Conservation (phyloP, 176 grass and related monocot species). For the Elaeis guineensis region DNA sequence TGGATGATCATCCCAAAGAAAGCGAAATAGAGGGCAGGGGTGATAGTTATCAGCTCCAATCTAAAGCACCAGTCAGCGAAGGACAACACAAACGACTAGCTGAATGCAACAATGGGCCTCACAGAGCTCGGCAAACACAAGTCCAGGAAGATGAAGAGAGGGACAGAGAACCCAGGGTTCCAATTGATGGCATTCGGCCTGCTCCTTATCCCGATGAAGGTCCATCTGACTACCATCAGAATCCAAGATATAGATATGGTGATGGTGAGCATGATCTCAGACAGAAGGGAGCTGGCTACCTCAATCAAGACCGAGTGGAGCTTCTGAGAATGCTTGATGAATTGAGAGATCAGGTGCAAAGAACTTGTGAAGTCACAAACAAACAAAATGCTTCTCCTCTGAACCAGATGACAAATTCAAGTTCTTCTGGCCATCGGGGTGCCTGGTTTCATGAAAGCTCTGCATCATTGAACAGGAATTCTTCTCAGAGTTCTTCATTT, state of each 20-base stretch:
- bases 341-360: constrained; percentile 77
- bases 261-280: constrained; percentile 17
- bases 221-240: constrained; percentile 23
- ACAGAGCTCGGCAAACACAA: neutral
- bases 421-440: constrained; percentile 23
- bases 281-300: constrained; percentile 44
- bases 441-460: constrained; percentile 31
- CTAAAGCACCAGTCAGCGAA: constrained; percentile 26
- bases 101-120: neutral
- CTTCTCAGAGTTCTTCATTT: constrained; percentile 20
- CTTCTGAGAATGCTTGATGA: constrained; percentile 86
- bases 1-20: constrained; percentile 18
- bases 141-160: constrained; percentile 7
- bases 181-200: constrained; percentile 5
- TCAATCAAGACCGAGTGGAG: constrained; percentile 66
- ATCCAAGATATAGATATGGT: constrained; percentile 24
- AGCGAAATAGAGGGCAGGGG: constrained; percentile 23
- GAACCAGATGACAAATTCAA: constrained; percentile 21
- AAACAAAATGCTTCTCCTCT: constrained; percentile 21
- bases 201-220: constrained; percentile 26
- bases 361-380: constrained; percentile 47
- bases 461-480: constrained; percentile 33
- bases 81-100: constrained; percentile 18
- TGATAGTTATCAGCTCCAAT: constrained; percentile 38
- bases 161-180: constrained; percentile 18